A percentile compares a stretch with the other conserved stretches of the same genome.
phyloP scores from a whole-genome alignment of 257 asterid species.

The Solanum pennellii region DNA sequence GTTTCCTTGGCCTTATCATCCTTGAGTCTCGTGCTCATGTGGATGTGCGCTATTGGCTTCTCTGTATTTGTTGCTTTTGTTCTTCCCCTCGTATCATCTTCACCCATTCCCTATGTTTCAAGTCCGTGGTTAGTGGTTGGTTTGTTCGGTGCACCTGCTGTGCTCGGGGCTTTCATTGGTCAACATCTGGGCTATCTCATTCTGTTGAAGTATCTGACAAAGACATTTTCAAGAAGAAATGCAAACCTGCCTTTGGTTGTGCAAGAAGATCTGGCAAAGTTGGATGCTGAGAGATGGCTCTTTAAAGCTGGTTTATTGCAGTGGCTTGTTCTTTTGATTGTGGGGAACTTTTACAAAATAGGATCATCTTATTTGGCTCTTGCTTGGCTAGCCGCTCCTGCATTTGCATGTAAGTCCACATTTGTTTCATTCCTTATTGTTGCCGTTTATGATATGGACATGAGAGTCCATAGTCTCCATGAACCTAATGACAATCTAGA shows the following conservation, averaged over 20 bases:
- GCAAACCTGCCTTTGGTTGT: slow-evolving; percentile 33
- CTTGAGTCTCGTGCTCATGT: slow-evolving; percentile 63
- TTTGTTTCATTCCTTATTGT: not conserved
- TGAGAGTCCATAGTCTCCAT: not conserved
- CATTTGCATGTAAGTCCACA: slow-evolving; percentile 84
- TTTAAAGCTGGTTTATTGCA: slow-evolving; percentile 76
- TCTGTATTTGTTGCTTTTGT: slow-evolving; percentile 44
- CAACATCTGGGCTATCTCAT: slow-evolving; percentile 68
- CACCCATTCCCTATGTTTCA: slow-evolving; percentile 73
- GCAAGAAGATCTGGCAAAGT: slow-evolving; percentile 49
- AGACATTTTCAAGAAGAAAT: slow-evolving; percentile 24
- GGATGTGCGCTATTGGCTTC: slow-evolving; percentile 60
- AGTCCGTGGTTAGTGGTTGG: slow-evolving; percentile 74
- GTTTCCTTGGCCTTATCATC: slow-evolving; percentile 50
- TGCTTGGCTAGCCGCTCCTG: slow-evolving; percentile 82
- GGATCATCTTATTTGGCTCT: slow-evolving; percentile 78
- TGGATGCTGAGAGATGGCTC: slow-evolving; percentile 97
- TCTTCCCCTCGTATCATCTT: slow-evolving; percentile 57
- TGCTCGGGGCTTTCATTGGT: slow-evolving; percentile 81
- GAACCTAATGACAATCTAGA: not conserved
- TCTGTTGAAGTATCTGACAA: slow-evolving; percentile 41
- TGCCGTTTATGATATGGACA: not conserved
- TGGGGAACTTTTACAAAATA: slow-evolving; percentile 59
- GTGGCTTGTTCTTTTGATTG: slow-evolving; percentile 61
- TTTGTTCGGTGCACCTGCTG: slow-evolving; percentile 83